Conservation (phyloP, 1,284 basidiomycete species). For the Ganoderma lingzhi region DNA sequence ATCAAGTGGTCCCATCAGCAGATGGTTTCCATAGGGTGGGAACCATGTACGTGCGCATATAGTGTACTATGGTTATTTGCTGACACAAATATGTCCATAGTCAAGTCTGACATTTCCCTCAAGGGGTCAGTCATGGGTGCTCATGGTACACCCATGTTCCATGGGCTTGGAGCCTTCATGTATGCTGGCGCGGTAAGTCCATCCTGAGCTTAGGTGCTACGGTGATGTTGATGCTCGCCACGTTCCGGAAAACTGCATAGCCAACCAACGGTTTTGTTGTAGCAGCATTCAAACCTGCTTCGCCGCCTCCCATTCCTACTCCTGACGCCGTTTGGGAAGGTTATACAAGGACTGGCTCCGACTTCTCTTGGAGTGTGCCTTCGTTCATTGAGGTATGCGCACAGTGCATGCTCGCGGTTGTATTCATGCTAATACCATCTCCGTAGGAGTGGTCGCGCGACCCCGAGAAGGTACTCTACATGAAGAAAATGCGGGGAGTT, state of each 20-base stretch:
- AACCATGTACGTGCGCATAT: neutral
- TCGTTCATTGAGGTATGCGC: slow-evolving; percentile 39
- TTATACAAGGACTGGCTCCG: slow-evolving; percentile 23
- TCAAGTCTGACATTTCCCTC: slow-evolving; percentile 22
- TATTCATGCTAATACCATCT: neutral
- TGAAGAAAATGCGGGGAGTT: slow-evolving; percentile 30
- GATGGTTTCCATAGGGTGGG: neutral
- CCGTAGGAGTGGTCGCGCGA: slow-evolving; percentile 32
- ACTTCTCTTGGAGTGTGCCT: slow-evolving; percentile 37
- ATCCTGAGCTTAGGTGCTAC: too few relatives aligned
- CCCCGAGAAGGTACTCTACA: slow-evolving; percentile 25
- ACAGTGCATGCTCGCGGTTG: neutral
- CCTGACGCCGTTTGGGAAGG: slow-evolving; percentile 32
- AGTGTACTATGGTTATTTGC: neutral
- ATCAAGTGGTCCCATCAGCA: slow-evolving; percentile 1
- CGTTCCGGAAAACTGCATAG: neutral
- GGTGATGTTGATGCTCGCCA: neutral
- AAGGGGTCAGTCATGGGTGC: slow-evolving; percentile 18
- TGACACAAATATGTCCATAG: slow-evolving; percentile 10
- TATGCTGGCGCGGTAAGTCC: slow-evolving; percentile 26
- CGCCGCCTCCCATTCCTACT: slow-evolving; percentile 31
- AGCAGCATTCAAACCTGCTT: slow-evolving; percentile 26
- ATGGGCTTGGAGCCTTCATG: slow-evolving; percentile 32
- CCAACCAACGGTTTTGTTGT: slow-evolving; percentile 22
- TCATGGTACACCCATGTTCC: slow-evolving; percentile 36